These are phyloP conservation scores for Jimgerdemannia lactiflua DNA, from an alignment of 192 early-diverging fungal genomes.

Conservation along the genomic window DNA sequence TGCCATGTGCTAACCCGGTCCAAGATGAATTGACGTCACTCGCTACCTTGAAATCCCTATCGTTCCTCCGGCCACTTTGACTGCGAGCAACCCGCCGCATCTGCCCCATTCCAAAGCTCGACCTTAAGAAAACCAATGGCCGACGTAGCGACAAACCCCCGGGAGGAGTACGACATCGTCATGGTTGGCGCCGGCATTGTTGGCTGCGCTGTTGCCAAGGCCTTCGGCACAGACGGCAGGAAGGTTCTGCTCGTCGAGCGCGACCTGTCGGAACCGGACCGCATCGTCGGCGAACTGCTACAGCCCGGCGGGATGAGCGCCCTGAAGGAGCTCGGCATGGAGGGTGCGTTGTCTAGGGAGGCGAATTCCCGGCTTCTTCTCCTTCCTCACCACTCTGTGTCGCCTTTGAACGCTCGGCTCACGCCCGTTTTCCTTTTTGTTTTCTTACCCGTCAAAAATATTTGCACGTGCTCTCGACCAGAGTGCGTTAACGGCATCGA, in stretches of 20 bases:
- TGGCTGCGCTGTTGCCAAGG: conserved; percentile 81
- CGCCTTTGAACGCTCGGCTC: not conserved
- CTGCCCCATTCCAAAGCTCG: too few species aligned
- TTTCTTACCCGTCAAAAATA: not conserved
- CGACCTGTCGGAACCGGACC: conserved; percentile 91
- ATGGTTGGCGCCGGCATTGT: conserved; percentile 93
- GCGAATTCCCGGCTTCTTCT: too few species aligned
- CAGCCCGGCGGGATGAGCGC: conserved; percentile 93
- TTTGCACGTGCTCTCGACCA: conserved; percentile 6
- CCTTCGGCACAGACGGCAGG: conserved; percentile 71
- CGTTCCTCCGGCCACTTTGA: too few species aligned
- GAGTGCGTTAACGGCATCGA: conserved; percentile 83
- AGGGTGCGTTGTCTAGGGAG: conserved; percentile 35
- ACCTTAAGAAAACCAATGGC: not conserved
- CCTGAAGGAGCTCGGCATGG: conserved; percentile 72
- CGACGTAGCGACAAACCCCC: not conserved
- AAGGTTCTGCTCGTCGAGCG: conserved; percentile 78
- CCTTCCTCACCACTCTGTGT: not conserved
- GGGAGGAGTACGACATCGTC: conserved; percentile 68
- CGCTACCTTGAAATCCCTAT: too few species aligned
- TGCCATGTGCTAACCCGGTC: too few species aligned
- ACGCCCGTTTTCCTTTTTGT: not conserved
- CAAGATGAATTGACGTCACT: too few species aligned
- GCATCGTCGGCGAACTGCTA: conserved; percentile 96
- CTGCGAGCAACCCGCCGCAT: too few species aligned